Percentiles rank a stretch among this genome's conserved stretches.
Conservation (phyloP, 305 asterid genomes). For the Solanum hybrid region DNA sequence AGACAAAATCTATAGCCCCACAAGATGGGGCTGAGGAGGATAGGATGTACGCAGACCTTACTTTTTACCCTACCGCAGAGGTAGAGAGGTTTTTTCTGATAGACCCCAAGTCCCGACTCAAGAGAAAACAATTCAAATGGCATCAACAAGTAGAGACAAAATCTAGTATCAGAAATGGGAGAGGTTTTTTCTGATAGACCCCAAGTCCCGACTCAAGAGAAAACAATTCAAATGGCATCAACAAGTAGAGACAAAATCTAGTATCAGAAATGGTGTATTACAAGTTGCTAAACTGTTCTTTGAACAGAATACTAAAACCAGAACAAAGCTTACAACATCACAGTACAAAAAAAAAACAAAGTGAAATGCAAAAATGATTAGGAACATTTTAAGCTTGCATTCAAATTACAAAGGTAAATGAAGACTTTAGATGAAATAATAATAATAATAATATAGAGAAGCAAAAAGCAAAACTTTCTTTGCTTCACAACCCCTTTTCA, state of each 20-base stretch:
- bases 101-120: background rate
- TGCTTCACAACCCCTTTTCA: constrained; percentile 32
- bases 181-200: no score
- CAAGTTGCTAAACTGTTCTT: background rate
- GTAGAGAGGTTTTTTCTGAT: background rate
- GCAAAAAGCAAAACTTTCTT: constrained; percentile 19
- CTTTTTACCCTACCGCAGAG: background rate
- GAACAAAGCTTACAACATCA: constrained; percentile 48
- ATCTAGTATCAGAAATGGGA: background rate
- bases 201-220: background rate
- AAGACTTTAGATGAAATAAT: background rate
- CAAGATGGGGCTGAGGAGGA: no score
- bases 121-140: background rate
- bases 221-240: background rate
- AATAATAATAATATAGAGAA: constrained; percentile 14
- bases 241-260: background rate
- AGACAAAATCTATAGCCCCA: background rate
- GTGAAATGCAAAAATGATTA: constrained; percentile 5
- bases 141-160: background rate
- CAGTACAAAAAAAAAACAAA: constrained; percentile 20
- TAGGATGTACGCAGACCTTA: background rate
- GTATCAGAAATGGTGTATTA: background rate
- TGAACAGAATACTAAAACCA: background rate
- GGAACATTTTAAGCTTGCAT: background rate
- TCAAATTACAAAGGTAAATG: constrained; percentile 9